These are phyloP conservation scores for Pseudogymnoascus sp. DNA, from an alignment of 2,329 filamentous ascomycete genomes.

Conservation along the genomic window DNA sequence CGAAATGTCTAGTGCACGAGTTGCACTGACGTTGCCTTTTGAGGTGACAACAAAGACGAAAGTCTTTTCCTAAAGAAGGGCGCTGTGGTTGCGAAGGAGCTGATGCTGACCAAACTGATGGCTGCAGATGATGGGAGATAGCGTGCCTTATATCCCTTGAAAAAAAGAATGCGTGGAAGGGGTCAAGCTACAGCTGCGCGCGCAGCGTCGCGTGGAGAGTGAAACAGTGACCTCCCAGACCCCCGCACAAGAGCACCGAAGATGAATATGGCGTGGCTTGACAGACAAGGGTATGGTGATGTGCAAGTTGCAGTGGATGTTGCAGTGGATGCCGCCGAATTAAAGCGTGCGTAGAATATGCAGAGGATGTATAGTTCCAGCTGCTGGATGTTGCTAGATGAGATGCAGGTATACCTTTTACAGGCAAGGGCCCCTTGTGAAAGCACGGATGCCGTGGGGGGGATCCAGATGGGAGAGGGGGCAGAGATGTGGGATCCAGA, in stretches of 20 bases:
- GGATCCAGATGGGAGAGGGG: not conserved
- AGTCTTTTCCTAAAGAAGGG: not conserved
- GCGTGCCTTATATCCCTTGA: slow-evolving; percentile 8
- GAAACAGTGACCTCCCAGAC: slow-evolving; percentile 4
- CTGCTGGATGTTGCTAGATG: not conserved
- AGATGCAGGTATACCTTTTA: not conserved
- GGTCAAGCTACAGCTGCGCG: not conserved
- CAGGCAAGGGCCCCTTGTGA: not conserved
- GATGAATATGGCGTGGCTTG: slow-evolving; percentile 1
- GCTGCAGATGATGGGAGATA: not conserved
- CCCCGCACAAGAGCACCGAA: not conserved
- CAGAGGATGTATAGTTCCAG: not conserved
- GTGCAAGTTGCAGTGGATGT: not conserved
- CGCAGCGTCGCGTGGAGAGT: not conserved
- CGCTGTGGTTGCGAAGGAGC: not conserved
- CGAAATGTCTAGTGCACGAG: not conserved
- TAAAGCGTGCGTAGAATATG: not conserved
- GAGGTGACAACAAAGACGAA: not conserved
- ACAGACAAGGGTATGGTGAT: slow-evolving; percentile 3
- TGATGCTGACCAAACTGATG: not conserved
- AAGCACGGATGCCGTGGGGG: not conserved
- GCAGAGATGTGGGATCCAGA: not conserved
- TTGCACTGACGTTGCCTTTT: not conserved
- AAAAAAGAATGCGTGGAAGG: not conserved
- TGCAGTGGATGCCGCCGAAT: not conserved